phyloP scores from a whole-genome alignment of 2,329 filamentous ascomycete species.

The Immersiporthe knoxdaviesiana region DNA sequence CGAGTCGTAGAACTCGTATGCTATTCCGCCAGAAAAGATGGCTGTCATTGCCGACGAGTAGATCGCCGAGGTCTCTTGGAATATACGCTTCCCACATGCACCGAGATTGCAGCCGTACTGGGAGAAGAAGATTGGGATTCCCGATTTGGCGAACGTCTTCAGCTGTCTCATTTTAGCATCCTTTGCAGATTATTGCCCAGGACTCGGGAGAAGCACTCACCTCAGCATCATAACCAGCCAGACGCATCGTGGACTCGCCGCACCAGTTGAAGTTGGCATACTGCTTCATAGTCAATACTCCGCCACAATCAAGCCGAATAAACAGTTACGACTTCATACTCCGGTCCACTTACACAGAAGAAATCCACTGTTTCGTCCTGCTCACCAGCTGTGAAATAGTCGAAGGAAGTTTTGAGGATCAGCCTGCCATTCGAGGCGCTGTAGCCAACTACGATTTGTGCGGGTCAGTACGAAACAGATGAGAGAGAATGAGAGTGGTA shows the following conservation, averaged over 20 bases:
- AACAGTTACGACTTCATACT: not conserved
- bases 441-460: slow-evolving; percentile 13
- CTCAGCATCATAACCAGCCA: slow-evolving; percentile 52
- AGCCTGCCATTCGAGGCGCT: slow-evolving; percentile 26
- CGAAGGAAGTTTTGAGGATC: slow-evolving; percentile 24
- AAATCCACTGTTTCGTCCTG: slow-evolving; percentile 29
- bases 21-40: slow-evolving; percentile 61
- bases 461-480: not conserved
- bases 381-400: slow-evolving; percentile 29
- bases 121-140: slow-evolving; percentile 68
- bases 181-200: not conserved
- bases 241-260: slow-evolving; percentile 52
- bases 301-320: not conserved
- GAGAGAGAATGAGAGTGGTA: not conserved
- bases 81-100: slow-evolving; percentile 52
- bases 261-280: slow-evolving; percentile 65
- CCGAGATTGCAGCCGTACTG: slow-evolving; percentile 58
- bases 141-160: slow-evolving; percentile 54
- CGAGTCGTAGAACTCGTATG: slow-evolving; percentile 65
- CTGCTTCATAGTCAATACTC: not conserved
- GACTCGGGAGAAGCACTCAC: not conserved
- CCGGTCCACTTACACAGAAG: slow-evolving; percentile 23
- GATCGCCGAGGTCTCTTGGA: slow-evolving; percentile 60
- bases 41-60: slow-evolving; percentile 59
- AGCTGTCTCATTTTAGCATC: slow-evolving; percentile 34